Conservation (phyloP, 371 early-diverging fungal genomes). For the Phascolomyces articulosus region DNA sequence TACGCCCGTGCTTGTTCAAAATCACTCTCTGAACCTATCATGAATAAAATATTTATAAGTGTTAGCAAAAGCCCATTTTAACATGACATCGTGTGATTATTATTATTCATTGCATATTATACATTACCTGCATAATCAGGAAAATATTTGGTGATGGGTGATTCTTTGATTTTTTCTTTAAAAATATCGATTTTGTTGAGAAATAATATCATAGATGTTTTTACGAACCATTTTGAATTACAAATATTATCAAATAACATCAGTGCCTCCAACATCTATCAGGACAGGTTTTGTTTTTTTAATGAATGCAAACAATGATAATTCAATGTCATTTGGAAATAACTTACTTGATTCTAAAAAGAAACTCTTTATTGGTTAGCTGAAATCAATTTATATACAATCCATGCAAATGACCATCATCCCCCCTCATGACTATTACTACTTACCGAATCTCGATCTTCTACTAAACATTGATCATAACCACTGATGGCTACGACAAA, state of each 20-base stretch:
- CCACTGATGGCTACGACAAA: conserved; percentile 93
- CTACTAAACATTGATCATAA: conserved; percentile 93
- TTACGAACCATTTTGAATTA: conserved; percentile 92
- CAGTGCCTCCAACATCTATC: conserved; percentile 91
- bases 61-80: no score
- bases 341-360: conserved; percentile 27
- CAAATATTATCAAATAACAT: conserved; percentile 94
- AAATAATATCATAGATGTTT: conserved; percentile 92
- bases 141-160: conserved; percentile 82
- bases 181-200: conserved; percentile 97
- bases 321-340: not conserved
- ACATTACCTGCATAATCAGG: conserved; percentile 79
- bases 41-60: not conserved
- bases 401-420: no score
- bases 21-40: conserved; percentile 25
- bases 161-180: conserved; percentile 78
- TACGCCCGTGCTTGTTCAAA: conserved; percentile 34
- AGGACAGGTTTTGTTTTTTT: conserved; percentile 11
- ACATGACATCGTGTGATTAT: no score
- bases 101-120: no score
- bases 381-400: no score
- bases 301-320: no score
- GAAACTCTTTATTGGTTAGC: not conserved
- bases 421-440: no score
- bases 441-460: conserved; percentile 90